Conservation (phyloP, 345 rosid species). For the Microcos paniculata region DNA sequence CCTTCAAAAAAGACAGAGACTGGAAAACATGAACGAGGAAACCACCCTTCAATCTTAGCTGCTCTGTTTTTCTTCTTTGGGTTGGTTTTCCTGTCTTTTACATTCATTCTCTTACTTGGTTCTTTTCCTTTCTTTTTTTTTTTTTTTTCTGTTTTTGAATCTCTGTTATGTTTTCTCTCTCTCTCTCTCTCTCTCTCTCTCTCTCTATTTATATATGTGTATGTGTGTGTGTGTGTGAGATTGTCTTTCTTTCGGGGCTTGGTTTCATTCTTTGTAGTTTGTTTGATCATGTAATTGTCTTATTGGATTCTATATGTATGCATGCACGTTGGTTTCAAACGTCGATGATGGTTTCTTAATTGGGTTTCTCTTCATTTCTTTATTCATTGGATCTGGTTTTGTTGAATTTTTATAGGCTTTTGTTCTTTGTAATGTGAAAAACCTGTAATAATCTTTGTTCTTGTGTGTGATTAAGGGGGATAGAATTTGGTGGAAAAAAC, state of each 20-base stretch:
- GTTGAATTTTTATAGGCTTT: background rate
- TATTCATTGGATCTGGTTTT: background rate
- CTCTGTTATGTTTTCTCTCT: too few species aligned
- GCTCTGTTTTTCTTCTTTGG: background rate
- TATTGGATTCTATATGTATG: background rate
- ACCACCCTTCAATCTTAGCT: background rate
- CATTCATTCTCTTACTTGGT: background rate
- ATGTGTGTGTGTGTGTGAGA: too few species aligned
- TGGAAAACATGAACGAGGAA: background rate
- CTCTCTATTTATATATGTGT: too few species aligned
- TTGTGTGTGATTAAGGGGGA: background rate
- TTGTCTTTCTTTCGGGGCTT: background rate
- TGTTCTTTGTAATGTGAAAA: background rate
- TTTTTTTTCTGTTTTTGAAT: too few species aligned
- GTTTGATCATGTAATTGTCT: background rate
- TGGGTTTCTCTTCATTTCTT: background rate
- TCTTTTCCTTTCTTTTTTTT: background rate
- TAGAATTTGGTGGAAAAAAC: conserved; percentile 13
- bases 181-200: too few species aligned
- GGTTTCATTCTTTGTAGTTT: background rate
- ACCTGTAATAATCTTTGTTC: background rate
- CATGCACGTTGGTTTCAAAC: conserved; percentile 7
- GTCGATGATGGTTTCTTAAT: background rate
- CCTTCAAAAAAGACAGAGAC: background rate
- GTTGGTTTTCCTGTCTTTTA: background rate